Conservation (phyloP, 1,284 basidiomycete genomes). For the Malassezia nana region DNA sequence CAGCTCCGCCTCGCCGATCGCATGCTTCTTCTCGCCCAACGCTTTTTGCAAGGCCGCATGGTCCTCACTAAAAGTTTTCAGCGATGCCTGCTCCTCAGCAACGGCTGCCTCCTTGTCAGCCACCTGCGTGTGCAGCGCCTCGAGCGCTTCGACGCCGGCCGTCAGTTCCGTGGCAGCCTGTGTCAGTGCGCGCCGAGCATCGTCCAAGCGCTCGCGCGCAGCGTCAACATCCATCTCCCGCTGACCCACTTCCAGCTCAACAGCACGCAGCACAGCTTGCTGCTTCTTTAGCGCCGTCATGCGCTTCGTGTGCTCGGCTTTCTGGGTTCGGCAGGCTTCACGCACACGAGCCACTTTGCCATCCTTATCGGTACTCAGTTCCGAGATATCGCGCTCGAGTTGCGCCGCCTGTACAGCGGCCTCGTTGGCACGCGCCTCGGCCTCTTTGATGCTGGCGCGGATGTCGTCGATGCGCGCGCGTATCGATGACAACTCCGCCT, state of each 20-base stretch:
- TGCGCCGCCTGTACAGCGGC: conserved; percentile 71
- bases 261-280: conserved; percentile 80
- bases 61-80: conserved; percentile 79
- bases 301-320: conserved; percentile 69
- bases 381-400: conserved; percentile 90
- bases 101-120: conserved; percentile 64
- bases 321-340: conserved; percentile 70
- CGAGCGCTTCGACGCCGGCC: conserved; percentile 56
- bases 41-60: conserved; percentile 68
- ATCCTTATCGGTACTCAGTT: conserved; percentile 97
- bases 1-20: conserved; percentile 64
- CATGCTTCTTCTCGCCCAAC: conserved; percentile 70
- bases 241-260: conserved; percentile 79
- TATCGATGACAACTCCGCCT: conserved; percentile 65
- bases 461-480: conserved; percentile 63
- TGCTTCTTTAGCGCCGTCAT: conserved; percentile 68
- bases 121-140: conserved; percentile 57
- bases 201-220: conserved; percentile 57
- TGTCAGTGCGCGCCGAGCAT: conserved; percentile 57
- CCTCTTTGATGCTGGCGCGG: conserved; percentile 58
- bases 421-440: conserved; percentile 65
- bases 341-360: conserved; percentile 85
- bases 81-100: conserved; percentile 69
- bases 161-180: conserved; percentile 60
- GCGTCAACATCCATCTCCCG: conserved; percentile 65